Evolutionary conservation across 140 eudicot genomes (phyloP), one percentile per base, ranked within the genome.

Genomic region (Bidens hawaiensis): DNA sequence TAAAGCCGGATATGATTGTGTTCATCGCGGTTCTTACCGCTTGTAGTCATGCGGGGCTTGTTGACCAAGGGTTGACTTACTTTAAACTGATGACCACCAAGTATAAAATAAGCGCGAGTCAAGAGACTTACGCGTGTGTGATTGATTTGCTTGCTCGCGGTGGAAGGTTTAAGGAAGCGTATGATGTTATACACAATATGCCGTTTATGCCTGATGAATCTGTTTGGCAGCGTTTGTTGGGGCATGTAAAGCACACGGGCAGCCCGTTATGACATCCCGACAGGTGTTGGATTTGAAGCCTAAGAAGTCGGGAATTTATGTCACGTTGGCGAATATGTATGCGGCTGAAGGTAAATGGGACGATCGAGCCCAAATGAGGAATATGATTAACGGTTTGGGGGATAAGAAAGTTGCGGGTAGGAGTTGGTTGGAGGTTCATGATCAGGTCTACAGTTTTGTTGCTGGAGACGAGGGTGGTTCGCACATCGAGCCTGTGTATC

Each of bases 41-140:
- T 53, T 91, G 98, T 61, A 84, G 98, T 71, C 98, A 91, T 65
- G 73, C 87, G 41, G 98, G 98, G 24, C 88, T 87, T 52, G 83
- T 87, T 23, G 88, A 86, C 33, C 71, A 78, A 67, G 98, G 98
- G 51, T 74, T 91, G 25, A 38, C 49, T 41, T 82, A 79, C 79
- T 91, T 87, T 33, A 68, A 76, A 27, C 65, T 75, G 62, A 91
- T 91, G 96, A 42, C 40, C 5, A 30, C 21, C 2, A 49, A 68
- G 41, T 87, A 79, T 60, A 75, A 76, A 14, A 72, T 84, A 0
- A 45, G 19, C 33, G 90, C 94, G 0, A 78, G 77, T 73, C 88
- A 75, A 41, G 97, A 84, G 28, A 78, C 75, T 36, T 90, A 77
- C 51, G 96, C 91, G 14, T 84, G 97, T 50, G 83, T 82, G 4